A percentile compares a stretch with the other conserved stretches of the same genome.
Conservation (phyloP, 78 protist species). For the Polysphondylium violaceum region DNA sequence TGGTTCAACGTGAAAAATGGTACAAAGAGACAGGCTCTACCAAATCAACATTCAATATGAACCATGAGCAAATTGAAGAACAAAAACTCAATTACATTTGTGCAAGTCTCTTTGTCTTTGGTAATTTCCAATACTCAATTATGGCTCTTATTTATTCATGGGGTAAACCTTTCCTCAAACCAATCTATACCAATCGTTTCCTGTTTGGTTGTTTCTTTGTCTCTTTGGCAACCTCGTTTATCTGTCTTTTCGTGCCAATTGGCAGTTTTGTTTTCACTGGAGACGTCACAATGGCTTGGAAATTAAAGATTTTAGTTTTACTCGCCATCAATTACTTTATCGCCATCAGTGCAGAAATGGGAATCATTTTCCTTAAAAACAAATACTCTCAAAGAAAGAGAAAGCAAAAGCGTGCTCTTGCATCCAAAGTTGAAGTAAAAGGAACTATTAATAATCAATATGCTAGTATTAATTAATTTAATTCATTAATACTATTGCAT, state of each 20-base stretch:
- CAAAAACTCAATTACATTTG: not conserved
- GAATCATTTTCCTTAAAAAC: slow-evolving; percentile 24
- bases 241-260: slow-evolving; percentile 17
- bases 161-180: slow-evolving; percentile 65
- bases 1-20: slow-evolving; percentile 38
- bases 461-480: slow-evolving; percentile 10
- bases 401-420: not conserved
- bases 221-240: slow-evolving; percentile 4
- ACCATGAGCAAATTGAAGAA: not conserved
- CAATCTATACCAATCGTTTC: slow-evolving; percentile 50
- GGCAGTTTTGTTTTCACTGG: not conserved
- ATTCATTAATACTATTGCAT: too few species aligned
- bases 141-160: slow-evolving; percentile 53
- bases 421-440: not conserved
- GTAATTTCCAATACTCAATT: slow-evolving; percentile 54
- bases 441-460: slow-evolving; percentile 10
- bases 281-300: slow-evolving; percentile 14
- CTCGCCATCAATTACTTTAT: slow-evolving; percentile 7
- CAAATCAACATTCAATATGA: too few species aligned
- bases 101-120: slow-evolving; percentile 36
- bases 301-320: slow-evolving; percentile 3
- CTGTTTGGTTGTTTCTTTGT: slow-evolving; percentile 20
- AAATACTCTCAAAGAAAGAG: slow-evolving; percentile 1
- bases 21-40: slow-evolving; percentile 2
- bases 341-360: slow-evolving; percentile 27